These are phyloP conservation scores for Clavispora carvajalis DNA, from an alignment of 805 yeast genomes.

Conservation along the genomic window DNA sequence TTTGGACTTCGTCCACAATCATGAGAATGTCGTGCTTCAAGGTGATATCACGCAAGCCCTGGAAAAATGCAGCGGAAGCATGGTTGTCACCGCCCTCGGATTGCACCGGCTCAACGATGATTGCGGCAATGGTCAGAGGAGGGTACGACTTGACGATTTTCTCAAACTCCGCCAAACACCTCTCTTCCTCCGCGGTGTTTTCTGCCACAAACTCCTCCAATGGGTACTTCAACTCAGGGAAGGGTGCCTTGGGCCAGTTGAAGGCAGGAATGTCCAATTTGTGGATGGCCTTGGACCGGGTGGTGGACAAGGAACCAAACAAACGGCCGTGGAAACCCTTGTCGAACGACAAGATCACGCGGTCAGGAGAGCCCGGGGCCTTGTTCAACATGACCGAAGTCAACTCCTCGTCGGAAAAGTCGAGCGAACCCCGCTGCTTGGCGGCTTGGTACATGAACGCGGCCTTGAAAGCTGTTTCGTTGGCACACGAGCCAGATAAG, in stretches of 20 bases:
- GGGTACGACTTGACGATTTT: constrained; percentile 25
- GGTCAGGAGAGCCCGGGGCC: constrained; percentile 49
- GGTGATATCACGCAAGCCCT: constrained; percentile 56
- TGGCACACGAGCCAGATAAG: constrained; percentile 63
- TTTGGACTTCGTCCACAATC: constrained; percentile 71
- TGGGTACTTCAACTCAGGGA: constrained; percentile 39
- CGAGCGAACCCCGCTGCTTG: constrained; percentile 43
- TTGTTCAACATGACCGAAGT: constrained; percentile 45
- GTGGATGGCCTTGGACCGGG: constrained; percentile 53
- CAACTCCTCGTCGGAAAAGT: constrained; percentile 43
- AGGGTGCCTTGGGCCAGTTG: constrained; percentile 52
- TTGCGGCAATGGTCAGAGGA: constrained; percentile 46
- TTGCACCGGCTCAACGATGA: constrained; percentile 58
- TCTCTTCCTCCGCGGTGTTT: constrained; percentile 43
- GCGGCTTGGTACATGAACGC: constrained; percentile 63
- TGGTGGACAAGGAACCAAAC: constrained; percentile 51
- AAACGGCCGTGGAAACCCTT: constrained; percentile 54
- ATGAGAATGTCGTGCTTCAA: constrained; percentile 50
- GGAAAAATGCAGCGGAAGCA: constrained; percentile 57
- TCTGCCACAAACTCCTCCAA: constrained; percentile 31
- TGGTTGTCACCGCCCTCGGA: constrained; percentile 78
- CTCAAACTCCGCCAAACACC: constrained; percentile 44
- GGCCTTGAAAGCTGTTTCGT: constrained; percentile 67
- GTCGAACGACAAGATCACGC: constrained; percentile 49
- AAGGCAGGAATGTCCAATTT: constrained; percentile 58